These are phyloP conservation scores for Starmerella floricola DNA, from an alignment of 805 yeast species.

Conservation along the genomic window DNA sequence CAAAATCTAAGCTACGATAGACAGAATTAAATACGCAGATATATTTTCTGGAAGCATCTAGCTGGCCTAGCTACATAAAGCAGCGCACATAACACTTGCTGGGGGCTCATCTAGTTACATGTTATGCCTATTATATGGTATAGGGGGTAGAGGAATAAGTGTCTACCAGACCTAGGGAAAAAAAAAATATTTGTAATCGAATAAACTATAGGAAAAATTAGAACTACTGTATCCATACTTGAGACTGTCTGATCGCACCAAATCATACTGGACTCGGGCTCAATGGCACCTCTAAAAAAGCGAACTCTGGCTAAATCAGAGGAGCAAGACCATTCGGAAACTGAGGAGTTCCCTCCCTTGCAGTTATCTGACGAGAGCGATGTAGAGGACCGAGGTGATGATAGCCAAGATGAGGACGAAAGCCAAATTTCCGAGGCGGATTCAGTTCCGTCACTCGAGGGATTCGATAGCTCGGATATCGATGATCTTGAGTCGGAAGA, in stretches of 20 bases:
- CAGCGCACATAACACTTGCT: too few species aligned
- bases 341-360: slow-evolving; percentile 13
- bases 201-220: not conserved
- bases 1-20: too few species aligned
- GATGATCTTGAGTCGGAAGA: slow-evolving; percentile 26
- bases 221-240: too few species aligned
- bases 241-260: too few species aligned
- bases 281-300: slow-evolving; percentile 12
- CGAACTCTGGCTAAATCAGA: slow-evolving; percentile 6
- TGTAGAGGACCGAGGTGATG: not conserved
- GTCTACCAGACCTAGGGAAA: too few species aligned
- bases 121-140: too few species aligned
- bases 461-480: slow-evolving; percentile 21
- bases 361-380: slow-evolving; percentile 9
- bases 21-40: too few species aligned
- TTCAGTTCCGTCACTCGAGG: slow-evolving; percentile 15
- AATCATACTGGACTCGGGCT: too few species aligned
- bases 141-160: too few species aligned
- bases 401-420: slow-evolving; percentile 3
- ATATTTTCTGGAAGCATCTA: too few species aligned
- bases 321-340: slow-evolving; percentile 2
- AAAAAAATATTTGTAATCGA: slow-evolving; percentile 7
- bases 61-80: too few species aligned
- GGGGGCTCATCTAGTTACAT: too few species aligned
- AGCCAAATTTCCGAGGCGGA: slow-evolving; percentile 4